A percentile compares a stretch with the other conserved stretches of the same genome.
Evolutionary conservation across 208 protist genomes (phyloP).

Genomic region (Wallacemonas sp.): DNA sequence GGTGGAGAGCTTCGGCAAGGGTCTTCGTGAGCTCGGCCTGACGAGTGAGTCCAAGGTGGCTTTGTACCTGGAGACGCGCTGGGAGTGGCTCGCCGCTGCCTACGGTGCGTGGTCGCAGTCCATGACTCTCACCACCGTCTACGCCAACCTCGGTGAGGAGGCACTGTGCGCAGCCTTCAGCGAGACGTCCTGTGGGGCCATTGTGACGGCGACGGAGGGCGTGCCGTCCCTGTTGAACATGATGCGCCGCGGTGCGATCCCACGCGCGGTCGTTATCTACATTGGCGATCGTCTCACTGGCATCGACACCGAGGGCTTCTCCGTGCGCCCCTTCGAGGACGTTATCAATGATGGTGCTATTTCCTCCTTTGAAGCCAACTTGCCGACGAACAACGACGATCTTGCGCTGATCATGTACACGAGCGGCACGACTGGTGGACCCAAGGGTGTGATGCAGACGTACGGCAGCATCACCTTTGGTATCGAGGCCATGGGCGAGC

Average conservation of each 20-base stretch:
- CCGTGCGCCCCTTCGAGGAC: slow-evolving; percentile 29
- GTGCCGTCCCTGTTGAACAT: slow-evolving; percentile 29
- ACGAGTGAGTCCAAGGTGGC: slow-evolving; percentile 26
- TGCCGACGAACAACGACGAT: slow-evolving; percentile 24
- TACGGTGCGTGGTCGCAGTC: slow-evolving; percentile 47
- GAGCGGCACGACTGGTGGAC: slow-evolving; percentile 62
- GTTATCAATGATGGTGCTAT: slow-evolving; percentile 21
- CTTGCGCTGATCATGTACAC: slow-evolving; percentile 65
- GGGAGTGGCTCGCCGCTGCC: slow-evolving; percentile 40
- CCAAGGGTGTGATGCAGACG: slow-evolving; percentile 67
- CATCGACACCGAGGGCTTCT: slow-evolving; percentile 15
- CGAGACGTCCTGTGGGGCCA: slow-evolving; percentile 32
- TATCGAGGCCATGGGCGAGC: slow-evolving; percentile 19
- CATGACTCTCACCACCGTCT: slow-evolving; percentile 36
- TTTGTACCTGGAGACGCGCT: slow-evolving; percentile 48
- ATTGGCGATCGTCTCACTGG: slow-evolving; percentile 2
- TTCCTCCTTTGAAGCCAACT: slow-evolving; percentile 7
- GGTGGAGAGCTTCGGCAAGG: slow-evolving; percentile 28
- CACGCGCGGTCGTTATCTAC: slow-evolving; percentile 39
- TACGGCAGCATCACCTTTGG: slow-evolving; percentile 37
- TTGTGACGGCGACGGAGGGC: slow-evolving; percentile 25
- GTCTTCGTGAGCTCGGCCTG: slow-evolving; percentile 29
- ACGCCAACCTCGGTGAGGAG: slow-evolving; percentile 46
- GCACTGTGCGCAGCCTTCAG: slow-evolving; percentile 31
- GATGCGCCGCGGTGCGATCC: slow-evolving; percentile 36